phyloP scores from a whole-genome alignment of 2,329 filamentous ascomycete species.

The Exophiala mesophila region DNA sequence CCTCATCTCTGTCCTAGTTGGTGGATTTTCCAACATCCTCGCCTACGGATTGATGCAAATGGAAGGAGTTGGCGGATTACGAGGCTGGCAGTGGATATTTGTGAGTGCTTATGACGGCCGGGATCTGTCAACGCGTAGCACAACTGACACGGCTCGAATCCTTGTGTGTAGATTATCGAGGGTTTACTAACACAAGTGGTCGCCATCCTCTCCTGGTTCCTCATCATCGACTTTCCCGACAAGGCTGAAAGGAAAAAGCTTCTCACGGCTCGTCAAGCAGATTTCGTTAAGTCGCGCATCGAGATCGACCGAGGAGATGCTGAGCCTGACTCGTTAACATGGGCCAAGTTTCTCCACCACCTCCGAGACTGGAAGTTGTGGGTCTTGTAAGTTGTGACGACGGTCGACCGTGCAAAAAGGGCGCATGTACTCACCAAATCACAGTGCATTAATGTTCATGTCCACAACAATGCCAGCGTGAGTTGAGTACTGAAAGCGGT shows the following conservation, averaged over 20 bases:
- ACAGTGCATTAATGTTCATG: conserved; percentile 10
- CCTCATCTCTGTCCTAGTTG: conserved; percentile 10
- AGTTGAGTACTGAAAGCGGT: background rate
- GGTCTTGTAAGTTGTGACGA: conserved; percentile 51
- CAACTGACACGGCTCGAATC: conserved; percentile 8
- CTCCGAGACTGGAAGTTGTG: conserved; percentile 51
- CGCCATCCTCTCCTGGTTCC: conserved; percentile 23
- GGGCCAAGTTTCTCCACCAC: conserved; percentile 45
- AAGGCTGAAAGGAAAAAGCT: conserved; percentile 20
- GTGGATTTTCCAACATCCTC: conserved; percentile 14
- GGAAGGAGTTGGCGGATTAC: conserved; percentile 22
- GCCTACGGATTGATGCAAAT: conserved; percentile 15
- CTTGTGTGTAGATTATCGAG: conserved; percentile 17
- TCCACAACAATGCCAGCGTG: conserved; percentile 6
- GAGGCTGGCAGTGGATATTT: conserved; percentile 30
- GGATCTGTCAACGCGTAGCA: too few relatives aligned
- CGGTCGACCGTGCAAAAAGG: too few relatives aligned
- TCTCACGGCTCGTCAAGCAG: conserved; percentile 1
- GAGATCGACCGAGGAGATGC: conserved; percentile 55
- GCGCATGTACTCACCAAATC: too few relatives aligned
- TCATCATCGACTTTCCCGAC: conserved; percentile 31
- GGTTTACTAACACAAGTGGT: conserved; percentile 26
- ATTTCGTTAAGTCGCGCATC: conserved; percentile 39
- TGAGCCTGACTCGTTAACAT: conserved; percentile 40
- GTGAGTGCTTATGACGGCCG: too few relatives aligned